Percentiles rank a stretch among this genome's conserved stretches.
These are phyloP conservation scores for Sclerotinia sclerotiorum DNA, from an alignment of 2,329 filamentous ascomycete genomes.

Conservation along the genomic window DNA sequence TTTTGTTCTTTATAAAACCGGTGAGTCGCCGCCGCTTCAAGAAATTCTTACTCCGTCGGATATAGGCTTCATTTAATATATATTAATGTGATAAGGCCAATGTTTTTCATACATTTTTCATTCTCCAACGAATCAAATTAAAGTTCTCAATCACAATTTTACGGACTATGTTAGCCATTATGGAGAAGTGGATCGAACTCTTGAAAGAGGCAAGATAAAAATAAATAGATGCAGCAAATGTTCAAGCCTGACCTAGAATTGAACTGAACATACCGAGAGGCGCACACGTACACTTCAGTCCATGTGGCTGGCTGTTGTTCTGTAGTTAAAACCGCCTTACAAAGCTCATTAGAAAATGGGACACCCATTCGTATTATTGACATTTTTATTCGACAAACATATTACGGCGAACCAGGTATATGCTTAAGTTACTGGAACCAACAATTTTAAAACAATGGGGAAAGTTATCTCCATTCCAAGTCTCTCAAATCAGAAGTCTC, in stretches of 20 bases:
- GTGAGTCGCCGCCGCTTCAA: background rate
- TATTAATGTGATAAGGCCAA: background rate
- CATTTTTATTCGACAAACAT: background rate
- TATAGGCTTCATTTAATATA: background rate
- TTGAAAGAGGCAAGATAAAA: background rate
- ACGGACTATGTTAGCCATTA: too few relatives aligned
- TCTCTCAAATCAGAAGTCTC: background rate
- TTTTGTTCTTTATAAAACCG: background rate
- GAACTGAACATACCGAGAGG: background rate
- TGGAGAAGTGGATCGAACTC: conserved; percentile 2
- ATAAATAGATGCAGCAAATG: background rate
- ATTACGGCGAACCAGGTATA: background rate
- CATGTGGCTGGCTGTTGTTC: background rate
- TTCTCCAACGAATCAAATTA: background rate
- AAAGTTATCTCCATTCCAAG: background rate
- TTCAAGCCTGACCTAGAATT: background rate
- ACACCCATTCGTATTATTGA: background rate
- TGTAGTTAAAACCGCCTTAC: background rate
- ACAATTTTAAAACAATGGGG: background rate
- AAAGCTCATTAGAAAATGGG: background rate
- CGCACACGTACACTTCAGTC: background rate
- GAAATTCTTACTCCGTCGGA: background rate
- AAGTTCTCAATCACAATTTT: background rate
- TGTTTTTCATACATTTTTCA: background rate
- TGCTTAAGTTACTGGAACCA: background rate